Percentiles rank a stretch among this genome's conserved stretches.
Conservation (phyloP, 2,329 filamentous ascomycete genomes). For the Alternaria novae-zelandiae region DNA sequence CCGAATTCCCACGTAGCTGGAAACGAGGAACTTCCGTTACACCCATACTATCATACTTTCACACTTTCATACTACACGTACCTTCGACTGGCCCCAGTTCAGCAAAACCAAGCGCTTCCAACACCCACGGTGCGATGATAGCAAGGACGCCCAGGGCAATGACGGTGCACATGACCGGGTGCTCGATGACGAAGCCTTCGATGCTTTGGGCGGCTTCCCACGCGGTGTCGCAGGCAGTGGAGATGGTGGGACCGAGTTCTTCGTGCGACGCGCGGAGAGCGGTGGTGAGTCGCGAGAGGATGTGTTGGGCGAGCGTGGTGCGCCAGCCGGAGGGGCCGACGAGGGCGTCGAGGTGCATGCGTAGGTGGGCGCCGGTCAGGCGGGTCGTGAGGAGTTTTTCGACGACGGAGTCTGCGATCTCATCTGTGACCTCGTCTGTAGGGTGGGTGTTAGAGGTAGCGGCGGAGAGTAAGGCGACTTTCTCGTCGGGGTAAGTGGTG, state of each 20-base stretch:
- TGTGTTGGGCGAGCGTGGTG: slow-evolving; percentile 36
- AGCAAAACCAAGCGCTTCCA: slow-evolving; percentile 42
- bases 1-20: not conserved
- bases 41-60: not conserved
- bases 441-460: not conserved
- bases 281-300: slow-evolving; percentile 34
- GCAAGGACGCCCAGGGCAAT: slow-evolving; percentile 41
- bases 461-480: slow-evolving; percentile 14
- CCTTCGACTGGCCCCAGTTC: slow-evolving; percentile 41
- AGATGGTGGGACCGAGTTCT: slow-evolving; percentile 31
- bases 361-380: slow-evolving; percentile 23
- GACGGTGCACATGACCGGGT: slow-evolving; percentile 37
- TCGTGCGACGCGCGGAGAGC: slow-evolving; percentile 27
- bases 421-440: too few species aligned
- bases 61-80: slow-evolving; percentile 12
- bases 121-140: slow-evolving; percentile 33
- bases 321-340: slow-evolving; percentile 38
- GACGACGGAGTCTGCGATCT: slow-evolving; percentile 28
- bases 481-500: slow-evolving; percentile 16
- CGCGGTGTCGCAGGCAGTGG: slow-evolving; percentile 31
- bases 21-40: not conserved
- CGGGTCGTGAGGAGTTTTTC: slow-evolving; percentile 21
- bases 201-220: slow-evolving; percentile 28
- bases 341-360: slow-evolving; percentile 30
- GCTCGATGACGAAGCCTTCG: slow-evolving; percentile 38